Evolutionary conservation across 2,329 filamentous ascomycete genomes (phyloP).

Genomic region (Rhytidhysteron rufulum): DNA sequence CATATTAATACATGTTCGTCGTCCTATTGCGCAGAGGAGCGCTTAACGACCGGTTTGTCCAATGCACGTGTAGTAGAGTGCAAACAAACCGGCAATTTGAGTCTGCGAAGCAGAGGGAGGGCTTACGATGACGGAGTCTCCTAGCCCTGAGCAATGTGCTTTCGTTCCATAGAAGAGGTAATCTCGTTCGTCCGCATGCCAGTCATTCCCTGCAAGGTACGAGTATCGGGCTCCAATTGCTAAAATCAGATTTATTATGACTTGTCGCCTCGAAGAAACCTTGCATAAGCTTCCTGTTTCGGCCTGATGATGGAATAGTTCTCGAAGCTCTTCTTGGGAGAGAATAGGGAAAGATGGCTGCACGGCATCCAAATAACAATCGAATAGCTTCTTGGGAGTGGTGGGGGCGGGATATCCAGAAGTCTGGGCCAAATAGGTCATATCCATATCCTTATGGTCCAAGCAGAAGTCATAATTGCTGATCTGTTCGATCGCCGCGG

Average conservation of each 20-base stretch:
- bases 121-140: slow-evolving; percentile 14
- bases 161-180: slow-evolving; percentile 36
- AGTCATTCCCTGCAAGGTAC: slow-evolving; percentile 22
- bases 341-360: slow-evolving; percentile 28
- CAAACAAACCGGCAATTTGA: slow-evolving; percentile 33
- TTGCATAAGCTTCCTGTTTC: slow-evolving; percentile 14
- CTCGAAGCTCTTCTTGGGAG: slow-evolving; percentile 12
- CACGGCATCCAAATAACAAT: slow-evolving; percentile 33
- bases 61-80: slow-evolving; percentile 37
- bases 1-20: background rate
- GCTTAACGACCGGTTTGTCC: slow-evolving; percentile 38
- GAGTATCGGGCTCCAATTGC: slow-evolving; percentile 38
- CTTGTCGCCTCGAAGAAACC: slow-evolving; percentile 10
- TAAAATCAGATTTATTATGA: slow-evolving; percentile 39
- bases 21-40: background rate
- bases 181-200: slow-evolving; percentile 13
- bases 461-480: slow-evolving; percentile 22
- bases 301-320: slow-evolving; percentile 28
- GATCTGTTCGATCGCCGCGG: slow-evolving; percentile 8
- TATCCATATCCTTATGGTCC: slow-evolving; percentile 19
- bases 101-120: slow-evolving; percentile 35
- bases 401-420: slow-evolving; percentile 28
- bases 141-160: slow-evolving; percentile 28
- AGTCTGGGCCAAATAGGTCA: slow-evolving; percentile 10
- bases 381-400: slow-evolving; percentile 31